phyloP scores from a whole-genome alignment of 1,284 basidiomycete genomes.

The Tylopilus sp. region DNA sequence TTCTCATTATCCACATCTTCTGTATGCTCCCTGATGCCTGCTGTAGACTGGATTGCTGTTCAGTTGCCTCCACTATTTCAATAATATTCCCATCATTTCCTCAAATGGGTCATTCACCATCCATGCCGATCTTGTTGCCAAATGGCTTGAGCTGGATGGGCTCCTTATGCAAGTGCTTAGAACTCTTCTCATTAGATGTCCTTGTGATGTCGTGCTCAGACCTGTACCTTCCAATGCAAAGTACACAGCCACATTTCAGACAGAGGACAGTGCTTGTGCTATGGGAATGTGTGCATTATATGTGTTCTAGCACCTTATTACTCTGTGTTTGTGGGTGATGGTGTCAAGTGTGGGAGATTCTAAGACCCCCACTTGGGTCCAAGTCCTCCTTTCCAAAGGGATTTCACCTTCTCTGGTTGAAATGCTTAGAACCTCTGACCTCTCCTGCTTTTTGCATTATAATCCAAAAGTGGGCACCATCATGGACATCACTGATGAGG shows the following conservation, averaged over 20 bases:
- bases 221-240: not conserved
- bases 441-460: not conserved
- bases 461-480: not conserved
- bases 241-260: not conserved
- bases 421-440: not conserved
- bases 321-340: not conserved
- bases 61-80: not conserved
- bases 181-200: not conserved
- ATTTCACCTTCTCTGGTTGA: not conserved
- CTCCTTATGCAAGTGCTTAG: not conserved
- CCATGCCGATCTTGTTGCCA: not conserved
- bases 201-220: not conserved
- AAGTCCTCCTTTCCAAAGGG: not conserved
- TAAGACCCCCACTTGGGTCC: not conserved
- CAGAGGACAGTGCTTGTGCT: not conserved
- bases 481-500: not conserved
- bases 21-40: not conserved
- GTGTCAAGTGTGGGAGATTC: not conserved
- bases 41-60: not conserved
- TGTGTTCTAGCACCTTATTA: not conserved
- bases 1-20: not conserved
- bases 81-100: not conserved
- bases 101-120: not conserved
- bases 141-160: not conserved
- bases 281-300: not conserved